Conservation (phyloP, 1,284 basidiomycete species). For the Tetrapyrgos nigripes region DNA sequence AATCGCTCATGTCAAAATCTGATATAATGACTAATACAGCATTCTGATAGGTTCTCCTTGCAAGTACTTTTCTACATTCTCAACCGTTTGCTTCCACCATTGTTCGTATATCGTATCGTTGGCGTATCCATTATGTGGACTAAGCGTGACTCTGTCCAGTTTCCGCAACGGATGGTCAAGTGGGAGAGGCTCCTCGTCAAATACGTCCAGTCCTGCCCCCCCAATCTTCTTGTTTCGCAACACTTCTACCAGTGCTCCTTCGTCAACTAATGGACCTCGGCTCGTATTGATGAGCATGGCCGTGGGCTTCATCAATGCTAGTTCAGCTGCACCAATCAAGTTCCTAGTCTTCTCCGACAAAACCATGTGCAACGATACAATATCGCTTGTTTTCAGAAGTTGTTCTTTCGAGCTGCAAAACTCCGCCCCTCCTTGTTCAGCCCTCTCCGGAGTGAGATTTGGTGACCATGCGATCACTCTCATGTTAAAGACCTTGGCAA, state of each 20-base stretch:
- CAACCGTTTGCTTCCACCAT: slow-evolving; percentile 52
- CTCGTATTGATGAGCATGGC: slow-evolving; percentile 71
- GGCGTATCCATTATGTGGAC: slow-evolving; percentile 67
- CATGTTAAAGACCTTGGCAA: slow-evolving; percentile 67
- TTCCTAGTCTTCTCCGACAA: slow-evolving; percentile 56
- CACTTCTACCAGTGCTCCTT: slow-evolving; percentile 55
- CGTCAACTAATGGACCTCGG: slow-evolving; percentile 66
- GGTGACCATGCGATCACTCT: slow-evolving; percentile 69
- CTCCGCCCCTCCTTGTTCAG: slow-evolving; percentile 55
- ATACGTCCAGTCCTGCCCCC: slow-evolving; percentile 65
- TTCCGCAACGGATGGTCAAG: slow-evolving; percentile 57
- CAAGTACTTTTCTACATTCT: slow-evolving; percentile 48
- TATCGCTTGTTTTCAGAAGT: slow-evolving; percentile 57
- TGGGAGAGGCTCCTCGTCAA: slow-evolving; percentile 67
- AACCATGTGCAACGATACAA: slow-evolving; percentile 67
- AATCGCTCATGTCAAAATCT: slow-evolving; percentile 60
- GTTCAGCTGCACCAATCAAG: slow-evolving; percentile 52
- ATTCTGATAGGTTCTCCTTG: slow-evolving; percentile 15
- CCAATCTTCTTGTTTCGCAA: slow-evolving; percentile 56
- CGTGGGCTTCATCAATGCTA: slow-evolving; percentile 57
- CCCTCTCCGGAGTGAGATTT: slow-evolving; percentile 63
- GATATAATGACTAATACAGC: not conserved
- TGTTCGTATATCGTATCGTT: slow-evolving; percentile 57
- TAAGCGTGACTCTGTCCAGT: slow-evolving; percentile 59
- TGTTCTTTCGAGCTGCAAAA: slow-evolving; percentile 56